Evolutionary conservation across 352 stramenopile genomes (phyloP), one percentile per base, ranked within the genome.

Genomic region (Halophytophthora polymorphica): DNA sequence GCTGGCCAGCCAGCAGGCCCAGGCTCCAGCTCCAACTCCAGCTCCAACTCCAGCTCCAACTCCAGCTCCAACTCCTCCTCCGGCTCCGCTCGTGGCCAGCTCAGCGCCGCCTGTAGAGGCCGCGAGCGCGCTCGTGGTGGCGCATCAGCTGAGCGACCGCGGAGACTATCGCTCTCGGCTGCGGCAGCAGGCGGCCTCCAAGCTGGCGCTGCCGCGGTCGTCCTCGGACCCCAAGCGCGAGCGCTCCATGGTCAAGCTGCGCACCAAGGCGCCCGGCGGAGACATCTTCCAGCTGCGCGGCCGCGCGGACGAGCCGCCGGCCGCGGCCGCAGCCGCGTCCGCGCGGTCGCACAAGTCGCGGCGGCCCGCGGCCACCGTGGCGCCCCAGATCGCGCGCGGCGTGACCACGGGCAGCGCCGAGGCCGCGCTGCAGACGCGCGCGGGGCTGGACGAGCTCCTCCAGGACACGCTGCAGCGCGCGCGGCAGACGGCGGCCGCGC

Each of bases 191-290:
- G 71, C 77, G 28, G 55, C 62, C 61, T 86, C 67, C 53, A 88
- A 88, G 46, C 66, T 90, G 21, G 79, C 81, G 22, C 56, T 94
- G 11, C 61, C 73, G 6, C 70, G 83, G n/a, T 89, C 75, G 12
- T 88, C 79, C 3, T 91, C 79, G 0, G 81, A 93, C 29, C 78
- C 79, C 4, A 90, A 90, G 47, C 78, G 76, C 38, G 76, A 93
- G 45, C 56, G 69, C 19, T 86, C 77, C 10, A 74, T 78, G 53
- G 56, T 84, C 11, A 86, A 87, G 34, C 61, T 79, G 29, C 83
- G 83, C 36, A 73, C 65, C 2, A 86, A 88, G 25, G 66, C 70
- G 14, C 68, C 65, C 8, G 73, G 57, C 22, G 67, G 62, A 3
- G 79, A 90, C 43, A 70, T 85, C 39, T 74, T 86, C 21, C 74